Base-by-base conservation (phyloP, 257 asterid species). In the Solanum etuberosum region DNA sequence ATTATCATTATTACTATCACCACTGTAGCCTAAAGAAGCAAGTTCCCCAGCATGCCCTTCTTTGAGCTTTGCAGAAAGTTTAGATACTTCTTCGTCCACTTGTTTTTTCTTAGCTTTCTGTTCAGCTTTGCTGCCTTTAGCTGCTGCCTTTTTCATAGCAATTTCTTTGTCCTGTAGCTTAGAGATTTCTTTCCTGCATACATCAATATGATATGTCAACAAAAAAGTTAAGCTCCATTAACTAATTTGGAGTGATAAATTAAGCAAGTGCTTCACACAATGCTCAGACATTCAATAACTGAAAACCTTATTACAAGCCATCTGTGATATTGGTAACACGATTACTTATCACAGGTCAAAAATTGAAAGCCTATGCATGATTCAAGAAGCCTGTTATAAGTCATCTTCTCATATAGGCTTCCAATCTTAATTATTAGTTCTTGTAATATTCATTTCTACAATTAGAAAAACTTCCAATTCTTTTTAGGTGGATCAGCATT, bases 71-170 rank as follows among this genome's bases (percentile, higher is more conserved):
- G 90, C 86, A 29, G 98, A 94, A 42, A 94, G 98, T 72, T 86
- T 85, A 59, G 94, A 88, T 88, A 97, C 91, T 91, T 97, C 98
- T 88, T 96, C 97, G 67, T 96, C 99, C 70, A 97, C 99, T 92
- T 95, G 98, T 87, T 97, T 97, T 92, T 96, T 96, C 92, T 97
- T 97, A 74, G 99, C 98, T 90, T 95, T 97, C 92, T 97, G 99
- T 88, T 97, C 99, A 46, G 98, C 98, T 88, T 95, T 97, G 94
- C 99, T 97, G 46, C 99, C 99, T 92, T 95, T 97, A 37, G 99
- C 98, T 20, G 99, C 98, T 20, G 95, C 95, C 93, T 97, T 97
- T 89, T 96, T 97, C 91, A 96, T 71, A 54, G 94, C 91, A 42
- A 88, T 91, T 93, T 97, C 99, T 91, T 95, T 96, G 94, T 87